phyloP scores from a whole-genome alignment of 495 filamentous ascomycete species.

The Xylaria palmicola region DNA sequence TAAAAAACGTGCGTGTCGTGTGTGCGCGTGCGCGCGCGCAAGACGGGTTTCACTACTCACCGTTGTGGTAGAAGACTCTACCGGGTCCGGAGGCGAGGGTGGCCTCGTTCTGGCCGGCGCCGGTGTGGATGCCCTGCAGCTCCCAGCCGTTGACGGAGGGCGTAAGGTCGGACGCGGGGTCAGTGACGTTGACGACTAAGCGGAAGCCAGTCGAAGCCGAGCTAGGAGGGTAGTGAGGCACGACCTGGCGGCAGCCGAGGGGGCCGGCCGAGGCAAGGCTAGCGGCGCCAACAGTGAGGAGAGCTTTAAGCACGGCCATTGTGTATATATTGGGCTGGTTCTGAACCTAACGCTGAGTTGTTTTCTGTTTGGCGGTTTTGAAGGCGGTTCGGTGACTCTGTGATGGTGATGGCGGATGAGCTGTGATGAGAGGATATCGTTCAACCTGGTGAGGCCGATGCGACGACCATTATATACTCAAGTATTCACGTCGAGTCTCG shows the following conservation, averaged over 20 bases:
- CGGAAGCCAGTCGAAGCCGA: constrained; percentile 26
- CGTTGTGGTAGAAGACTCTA: constrained; percentile 38
- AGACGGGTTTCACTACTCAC: neutral
- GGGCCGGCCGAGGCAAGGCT: constrained; percentile 7
- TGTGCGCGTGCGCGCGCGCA: too few species aligned
- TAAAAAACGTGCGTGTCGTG: neutral
- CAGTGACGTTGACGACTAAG: constrained; percentile 30
- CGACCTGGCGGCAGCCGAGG: neutral
- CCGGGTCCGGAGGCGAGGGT: constrained; percentile 20
- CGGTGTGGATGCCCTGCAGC: constrained; percentile 29
- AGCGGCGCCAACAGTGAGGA: constrained; percentile 2
- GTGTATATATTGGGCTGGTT: neutral
- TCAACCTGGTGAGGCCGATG: neutral
- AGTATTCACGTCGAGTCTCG: neutral
- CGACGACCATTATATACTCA: neutral
- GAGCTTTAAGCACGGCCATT: constrained; percentile 2
- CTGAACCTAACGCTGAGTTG: too few species aligned
- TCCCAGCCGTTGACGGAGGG: constrained; percentile 26
- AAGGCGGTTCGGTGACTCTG: neutral
- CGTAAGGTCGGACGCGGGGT: constrained; percentile 22
- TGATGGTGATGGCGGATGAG: neutral
- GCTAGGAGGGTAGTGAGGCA: constrained; percentile 7
- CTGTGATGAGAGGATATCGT: neutral
- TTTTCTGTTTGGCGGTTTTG: neutral
- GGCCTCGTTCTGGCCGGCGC: constrained; percentile 33